Evolutionary conservation across 129 eudicot genomes (phyloP), one percentile per base, ranked within the genome.

Genomic region (Artemisia tridentata): DNA sequence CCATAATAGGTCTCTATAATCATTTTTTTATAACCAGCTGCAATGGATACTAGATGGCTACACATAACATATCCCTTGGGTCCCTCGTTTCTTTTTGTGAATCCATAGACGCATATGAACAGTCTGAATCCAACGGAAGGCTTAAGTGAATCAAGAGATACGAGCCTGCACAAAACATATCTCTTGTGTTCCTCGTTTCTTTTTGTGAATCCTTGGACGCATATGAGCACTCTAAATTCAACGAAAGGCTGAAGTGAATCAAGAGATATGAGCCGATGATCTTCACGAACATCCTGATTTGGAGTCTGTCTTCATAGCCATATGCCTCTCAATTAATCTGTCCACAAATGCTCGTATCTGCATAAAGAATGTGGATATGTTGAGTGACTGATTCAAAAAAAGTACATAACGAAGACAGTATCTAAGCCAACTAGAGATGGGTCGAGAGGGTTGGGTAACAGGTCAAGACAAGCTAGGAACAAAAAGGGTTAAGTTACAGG

Each of bases 271-370:
- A 13, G 48, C 41, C 3, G 66, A 15, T 60, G 48, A 65, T 77
- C 77, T 59, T 79, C 66, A 80, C n/a, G 75, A 50, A 55, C 81
- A 79, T 81, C 81, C 84, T 10, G 89, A 79, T 75, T 87, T 95
- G 43, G 63, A 72, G 47, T 69, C 88, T 47, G 82, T 76, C 80
- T 82, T 87, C 73, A 9, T 59, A 38, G 88, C 69, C 95, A 89
- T 87, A 79, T 90, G 96, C 70, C 93, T 84, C 77, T 88, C 97
- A 58, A 95, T 86, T 80, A 95, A 75, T 80, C 17, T 83, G 88
- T 90, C 99, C 85, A 95, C 99, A 67, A 90, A 95, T 21, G 96
- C 97, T 38, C 99, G 92, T 75, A 95, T 95, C 99, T 95, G 89
- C 75, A 69, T 20, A 19, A 71, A 41, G 70, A 68, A 75, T 72